Percentiles rank a stretch among this genome's conserved stretches.
Conservation (phyloP, 2,329 filamentous ascomycete species). For the Cladosporium velox region DNA sequence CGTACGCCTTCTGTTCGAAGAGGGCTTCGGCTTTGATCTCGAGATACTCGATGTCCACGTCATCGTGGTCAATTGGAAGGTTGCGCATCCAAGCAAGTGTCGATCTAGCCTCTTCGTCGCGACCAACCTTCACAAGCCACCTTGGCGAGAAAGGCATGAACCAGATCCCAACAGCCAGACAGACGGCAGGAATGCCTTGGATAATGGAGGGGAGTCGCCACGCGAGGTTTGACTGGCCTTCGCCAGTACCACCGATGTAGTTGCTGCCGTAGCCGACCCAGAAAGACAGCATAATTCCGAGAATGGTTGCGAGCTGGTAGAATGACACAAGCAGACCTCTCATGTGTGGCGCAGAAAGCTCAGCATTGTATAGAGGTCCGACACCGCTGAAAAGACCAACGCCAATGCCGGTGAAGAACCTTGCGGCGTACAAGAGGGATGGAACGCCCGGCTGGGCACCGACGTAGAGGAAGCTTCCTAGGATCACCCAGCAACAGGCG, state of each 20-base stretch:
- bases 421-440: conserved; percentile 6
- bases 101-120: conserved; percentile 31
- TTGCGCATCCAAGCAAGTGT: conserved; percentile 31
- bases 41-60: conserved; percentile 33
- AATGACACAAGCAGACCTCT: conserved; percentile 9
- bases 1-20: conserved; percentile 31
- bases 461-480: conserved; percentile 19
- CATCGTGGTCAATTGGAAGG: conserved; percentile 26
- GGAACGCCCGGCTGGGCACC: conserved; percentile 21
- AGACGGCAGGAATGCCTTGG: conserved; percentile 43
- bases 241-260: conserved; percentile 32
- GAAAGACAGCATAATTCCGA: conserved; percentile 20
- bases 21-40: conserved; percentile 35
- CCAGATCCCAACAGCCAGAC: conserved; percentile 35
- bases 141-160: conserved; percentile 33
- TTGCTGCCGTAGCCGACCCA: conserved; percentile 30
- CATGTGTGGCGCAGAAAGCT: conserved; percentile 1
- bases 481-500: conserved; percentile 3
- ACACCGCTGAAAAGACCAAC: not conserved
- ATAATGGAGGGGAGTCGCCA: conserved; percentile 52
- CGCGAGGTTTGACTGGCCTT: conserved; percentile 34
- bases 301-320: conserved; percentile 9
- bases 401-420: conserved; percentile 13
- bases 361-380: conserved; percentile 8
- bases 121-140: conserved; percentile 33